A percentile compares a stretch with the other conserved stretches of the same genome.
These are phyloP conservation scores for Penicillium psychrofluorescens DNA, from an alignment of 495 filamentous ascomycete species.

Conservation along the genomic window DNA sequence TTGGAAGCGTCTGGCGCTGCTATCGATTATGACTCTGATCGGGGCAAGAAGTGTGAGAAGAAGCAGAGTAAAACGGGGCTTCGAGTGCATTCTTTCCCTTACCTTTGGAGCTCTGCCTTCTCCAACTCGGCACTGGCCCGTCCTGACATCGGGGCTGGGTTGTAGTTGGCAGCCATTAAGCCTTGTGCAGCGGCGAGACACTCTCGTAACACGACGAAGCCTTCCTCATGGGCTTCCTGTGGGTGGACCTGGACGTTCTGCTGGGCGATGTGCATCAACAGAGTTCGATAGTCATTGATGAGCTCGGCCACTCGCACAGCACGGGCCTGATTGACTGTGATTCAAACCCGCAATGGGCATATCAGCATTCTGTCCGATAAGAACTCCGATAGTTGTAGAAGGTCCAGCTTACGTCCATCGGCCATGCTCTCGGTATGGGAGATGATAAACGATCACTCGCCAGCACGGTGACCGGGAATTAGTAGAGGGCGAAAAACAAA, in stretches of 20 bases:
- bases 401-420: constrained; percentile 48
- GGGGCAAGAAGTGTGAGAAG: constrained; percentile 1
- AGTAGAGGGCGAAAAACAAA: neutral
- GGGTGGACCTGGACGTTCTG: constrained; percentile 47
- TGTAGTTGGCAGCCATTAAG: constrained; percentile 64
- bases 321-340: constrained; percentile 75
- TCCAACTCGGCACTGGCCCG: constrained; percentile 57
- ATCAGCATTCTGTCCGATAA: constrained; percentile 2
- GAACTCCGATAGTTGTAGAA: neutral
- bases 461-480: too few species aligned
- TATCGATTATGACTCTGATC: constrained; percentile 67
- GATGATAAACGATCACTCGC: too few species aligned
- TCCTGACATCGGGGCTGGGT: constrained; percentile 42
- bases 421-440: constrained; percentile 34
- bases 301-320: constrained; percentile 75
- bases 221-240: constrained; percentile 72
- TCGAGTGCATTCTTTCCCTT: constrained; percentile 1
- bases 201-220: constrained; percentile 68
- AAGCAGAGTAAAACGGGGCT: constrained; percentile 3
- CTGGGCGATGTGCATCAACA: constrained; percentile 73
- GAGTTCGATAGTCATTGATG: constrained; percentile 75
- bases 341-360: neutral
- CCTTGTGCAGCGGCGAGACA: constrained; percentile 68
- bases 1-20: constrained; percentile 72
- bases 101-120: constrained; percentile 73